These are phyloP conservation scores for Scedosporium minutisporum DNA, from an alignment of 2,329 filamentous ascomycete genomes.

Conservation along the genomic window DNA sequence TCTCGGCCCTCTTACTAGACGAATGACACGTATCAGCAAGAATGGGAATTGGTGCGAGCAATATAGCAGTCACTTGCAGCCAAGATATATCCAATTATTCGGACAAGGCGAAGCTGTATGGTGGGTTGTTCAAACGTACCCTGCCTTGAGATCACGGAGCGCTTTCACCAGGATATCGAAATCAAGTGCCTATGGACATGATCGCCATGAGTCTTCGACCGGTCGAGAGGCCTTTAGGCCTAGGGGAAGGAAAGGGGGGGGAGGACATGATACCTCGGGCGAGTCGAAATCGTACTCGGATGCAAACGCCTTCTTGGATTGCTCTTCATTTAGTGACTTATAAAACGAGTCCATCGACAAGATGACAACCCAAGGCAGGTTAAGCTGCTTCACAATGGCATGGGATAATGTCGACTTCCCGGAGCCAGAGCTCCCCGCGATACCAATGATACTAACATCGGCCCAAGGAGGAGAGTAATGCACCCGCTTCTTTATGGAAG, in stretches of 20 bases:
- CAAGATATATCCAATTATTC: background rate
- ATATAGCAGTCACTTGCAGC: background rate
- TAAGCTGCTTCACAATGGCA: constrained; percentile 81
- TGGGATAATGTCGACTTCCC: constrained; percentile 88
- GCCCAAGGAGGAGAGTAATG: constrained; percentile 94
- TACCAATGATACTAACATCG: constrained; percentile 90
- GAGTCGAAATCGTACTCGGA: constrained; percentile 97
- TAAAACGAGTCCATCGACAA: constrained; percentile 99
- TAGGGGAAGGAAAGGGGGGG: background rate
- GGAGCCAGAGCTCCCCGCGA: constrained; percentile 91
- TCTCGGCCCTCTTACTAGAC: constrained; percentile 70
- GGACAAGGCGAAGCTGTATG: background rate
- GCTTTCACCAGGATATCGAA: constrained; percentile 80
- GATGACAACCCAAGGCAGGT: constrained; percentile 96
- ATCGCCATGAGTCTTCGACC: background rate
- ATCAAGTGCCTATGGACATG: constrained; percentile 59
- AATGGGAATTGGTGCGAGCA: background rate
- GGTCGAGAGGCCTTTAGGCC: background rate
- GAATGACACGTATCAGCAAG: background rate
- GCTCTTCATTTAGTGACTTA: constrained; percentile 71
- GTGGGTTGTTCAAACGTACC: constrained; percentile 46
- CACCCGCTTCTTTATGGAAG: constrained; percentile 46
- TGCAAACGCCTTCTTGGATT: constrained; percentile 69
- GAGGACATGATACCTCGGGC: constrained; percentile 47
- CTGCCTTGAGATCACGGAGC: constrained; percentile 77